These are phyloP conservation scores for Tricholoma bakamatsutake DNA, from an alignment of 768 basidiomycete species.

Conservation along the genomic window DNA sequence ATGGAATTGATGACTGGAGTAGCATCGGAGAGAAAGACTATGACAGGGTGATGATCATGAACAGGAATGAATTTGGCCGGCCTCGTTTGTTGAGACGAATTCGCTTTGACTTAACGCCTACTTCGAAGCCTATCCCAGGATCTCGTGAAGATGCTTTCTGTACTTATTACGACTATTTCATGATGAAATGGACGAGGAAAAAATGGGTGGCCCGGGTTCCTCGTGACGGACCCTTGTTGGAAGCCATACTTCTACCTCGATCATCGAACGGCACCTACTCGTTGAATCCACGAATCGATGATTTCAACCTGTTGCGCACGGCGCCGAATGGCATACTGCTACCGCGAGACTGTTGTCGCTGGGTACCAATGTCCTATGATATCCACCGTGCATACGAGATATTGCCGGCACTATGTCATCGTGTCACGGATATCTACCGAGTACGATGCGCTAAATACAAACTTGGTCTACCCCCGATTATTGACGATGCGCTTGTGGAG, in stretches of 20 bases:
- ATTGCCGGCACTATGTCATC: constrained; percentile 63
- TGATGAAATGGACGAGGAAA: constrained; percentile 48
- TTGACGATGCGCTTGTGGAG: constrained; percentile 54
- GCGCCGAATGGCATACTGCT: constrained; percentile 22
- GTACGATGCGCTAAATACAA: constrained; percentile 42
- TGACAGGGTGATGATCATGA: constrained; percentile 47
- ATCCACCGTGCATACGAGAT: constrained; percentile 48
- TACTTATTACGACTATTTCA: constrained; percentile 59
- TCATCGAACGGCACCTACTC: constrained; percentile 33
- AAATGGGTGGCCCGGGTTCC: constrained; percentile 40
- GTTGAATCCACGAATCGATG: constrained; percentile 11
- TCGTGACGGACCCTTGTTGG: constrained; percentile 55
- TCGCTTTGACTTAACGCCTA: constrained; percentile 60
- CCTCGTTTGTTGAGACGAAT: constrained; percentile 51
- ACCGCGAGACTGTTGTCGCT: constrained; percentile 44
- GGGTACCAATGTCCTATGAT: constrained; percentile 46
- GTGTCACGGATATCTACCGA: constrained; percentile 61
- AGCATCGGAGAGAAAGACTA: constrained; percentile 43
- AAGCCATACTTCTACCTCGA: constrained; percentile 41
- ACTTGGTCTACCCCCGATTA: constrained; percentile 58
- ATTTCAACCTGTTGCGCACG: constrained; percentile 14
- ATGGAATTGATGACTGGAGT: constrained; percentile 52
- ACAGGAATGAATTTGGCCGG: constrained; percentile 49
- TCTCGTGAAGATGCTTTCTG: constrained; percentile 40
- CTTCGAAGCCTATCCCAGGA: constrained; percentile 48